Percentiles rank a stretch among this genome's conserved stretches.
Evolutionary conservation across 2,329 filamentous ascomycete species (phyloP).

Genomic region (Pseudogymnoascus sp.): DNA sequence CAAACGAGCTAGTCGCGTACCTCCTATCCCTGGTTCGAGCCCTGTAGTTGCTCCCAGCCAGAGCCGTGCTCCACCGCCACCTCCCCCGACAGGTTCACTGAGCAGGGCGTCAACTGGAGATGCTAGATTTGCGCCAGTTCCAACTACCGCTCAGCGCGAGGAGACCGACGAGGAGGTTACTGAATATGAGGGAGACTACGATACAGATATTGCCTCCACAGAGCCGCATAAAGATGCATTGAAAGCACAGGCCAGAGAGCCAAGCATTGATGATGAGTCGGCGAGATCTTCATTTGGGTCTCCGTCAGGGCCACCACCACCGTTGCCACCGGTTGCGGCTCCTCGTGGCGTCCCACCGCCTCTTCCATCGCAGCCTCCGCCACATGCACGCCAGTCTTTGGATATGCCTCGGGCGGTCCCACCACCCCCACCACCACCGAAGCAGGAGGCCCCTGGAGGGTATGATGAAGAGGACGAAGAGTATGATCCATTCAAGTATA

Average conservation of each 20-base stretch:
- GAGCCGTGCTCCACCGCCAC: conserved; percentile 57
- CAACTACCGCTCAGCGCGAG: conserved; percentile 37
- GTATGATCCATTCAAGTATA: conserved; percentile 60
- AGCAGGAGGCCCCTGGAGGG: conserved; percentile 27
- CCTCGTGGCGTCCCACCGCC: conserved; percentile 51
- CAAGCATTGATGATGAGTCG: conserved; percentile 63
- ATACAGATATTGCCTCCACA: conserved; percentile 92
- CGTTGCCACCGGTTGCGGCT: conserved; percentile 44
- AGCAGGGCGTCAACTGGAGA: conserved; percentile 55
- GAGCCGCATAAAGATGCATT: conserved; percentile 90
- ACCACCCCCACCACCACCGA: conserved; percentile 51
- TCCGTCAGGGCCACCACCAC: conserved; percentile 38
- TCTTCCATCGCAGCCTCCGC: conserved; percentile 29
- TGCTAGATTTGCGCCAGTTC: conserved; percentile 37
- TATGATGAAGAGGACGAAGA: conserved; percentile 60
- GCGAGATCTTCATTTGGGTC: conserved; percentile 40
- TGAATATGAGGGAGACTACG: conserved; percentile 96
- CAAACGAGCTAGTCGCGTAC: conserved; percentile 48
- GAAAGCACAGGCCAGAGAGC: conserved; percentile 70
- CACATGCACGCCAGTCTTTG: conserved; percentile 48
- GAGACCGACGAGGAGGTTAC: conserved; percentile 74
- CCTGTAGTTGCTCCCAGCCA: conserved; percentile 40
- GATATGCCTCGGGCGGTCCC: conserved; percentile 65
- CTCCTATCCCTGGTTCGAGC: conserved; percentile 52
- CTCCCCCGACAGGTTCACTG: conserved; percentile 42